A percentile compares a stretch with the other conserved stretches of the same genome.
These are phyloP conservation scores for Fusarium chuoi DNA, from an alignment of 2,329 filamentous ascomycete species.

Conservation along the genomic window DNA sequence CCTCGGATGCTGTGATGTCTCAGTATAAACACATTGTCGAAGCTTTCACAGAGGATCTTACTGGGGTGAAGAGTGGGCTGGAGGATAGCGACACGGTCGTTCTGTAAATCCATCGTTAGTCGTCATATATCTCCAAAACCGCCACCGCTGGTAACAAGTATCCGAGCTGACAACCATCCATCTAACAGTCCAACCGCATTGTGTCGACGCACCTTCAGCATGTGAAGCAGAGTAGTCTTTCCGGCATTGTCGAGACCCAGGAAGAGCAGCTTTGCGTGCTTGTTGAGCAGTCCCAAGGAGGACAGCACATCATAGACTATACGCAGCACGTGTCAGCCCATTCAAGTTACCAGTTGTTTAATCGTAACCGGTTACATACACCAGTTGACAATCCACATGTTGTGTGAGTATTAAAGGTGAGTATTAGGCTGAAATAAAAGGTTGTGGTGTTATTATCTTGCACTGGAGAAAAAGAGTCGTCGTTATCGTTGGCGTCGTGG, in stretches of 20 bases:
- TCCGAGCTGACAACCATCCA: not conserved
- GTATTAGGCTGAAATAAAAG: conserved; percentile 37
- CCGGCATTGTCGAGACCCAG: conserved; percentile 93
- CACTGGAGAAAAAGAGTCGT: conserved; percentile 26
- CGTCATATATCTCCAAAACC: conserved; percentile 7
- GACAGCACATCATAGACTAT: conserved; percentile 88
- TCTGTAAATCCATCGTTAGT: conserved; percentile 61
- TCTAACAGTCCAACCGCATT: not conserved
- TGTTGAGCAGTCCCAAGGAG: conserved; percentile 88
- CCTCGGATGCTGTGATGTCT: conserved; percentile 76
- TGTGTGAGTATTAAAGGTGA: conserved; percentile 46
- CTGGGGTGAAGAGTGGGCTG: conserved; percentile 92
- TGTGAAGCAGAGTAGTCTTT: conserved; percentile 93
- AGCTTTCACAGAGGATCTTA: conserved; percentile 57
- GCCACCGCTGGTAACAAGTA: not conserved
- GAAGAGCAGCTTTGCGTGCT: conserved; percentile 95
- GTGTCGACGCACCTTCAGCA: conserved; percentile 80
- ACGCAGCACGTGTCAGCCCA: conserved; percentile 49
- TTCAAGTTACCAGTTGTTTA: conserved; percentile 11
- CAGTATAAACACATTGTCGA: conserved; percentile 10
- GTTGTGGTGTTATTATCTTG: conserved; percentile 20
- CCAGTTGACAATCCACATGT: conserved; percentile 96
- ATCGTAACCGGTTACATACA: conserved; percentile 68
- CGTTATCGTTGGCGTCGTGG: conserved; percentile 42
- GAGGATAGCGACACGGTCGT: conserved; percentile 90